Base-by-base conservation (phyloP, 2,329 filamentous ascomycete species). In the Hypoxylon sp. region DNA sequence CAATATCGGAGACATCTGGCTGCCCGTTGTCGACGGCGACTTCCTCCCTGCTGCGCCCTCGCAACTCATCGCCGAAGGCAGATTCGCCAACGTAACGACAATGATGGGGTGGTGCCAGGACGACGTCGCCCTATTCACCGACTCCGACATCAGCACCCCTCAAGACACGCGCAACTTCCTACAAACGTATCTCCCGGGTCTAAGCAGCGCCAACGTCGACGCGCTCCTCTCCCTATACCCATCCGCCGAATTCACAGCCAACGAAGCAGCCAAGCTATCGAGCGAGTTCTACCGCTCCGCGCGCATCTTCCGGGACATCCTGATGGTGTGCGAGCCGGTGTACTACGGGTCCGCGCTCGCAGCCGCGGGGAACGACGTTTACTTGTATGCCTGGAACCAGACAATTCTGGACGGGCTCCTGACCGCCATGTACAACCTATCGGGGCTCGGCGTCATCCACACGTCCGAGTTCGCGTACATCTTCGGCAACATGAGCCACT, bases 401-500 rank as follows among this genome's bases (percentile, higher is more conserved):
- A 88, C 86, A 0, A 79, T 88, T n/a, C 75, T 86, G 1, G 82
- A 80, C 2, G 78, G 81, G 0, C 79, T 84, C 31, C 73, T 87
- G n/a, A 59, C 59, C 4, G 75, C 75, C 8, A 56, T 76, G 2
- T 70, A 70, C 21, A 78, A 79, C 8, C 68, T 76, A 2, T 75
- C 79, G 0, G 82, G 82, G 0, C 71, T 83, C 4, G 85, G 85
- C 29, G 77, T 82, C 0, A 78, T 85, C 4, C 86, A 88, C 72
- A 85, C 84, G 0, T 83, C 84, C 0, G 86, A 88, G 56, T 83
- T 87, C 27, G 82, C 84, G 4, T 88, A 87, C 74, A 76, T 86
- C 2, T 87, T 84, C 65, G 85, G 79, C 10, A 83, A 83, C 62
- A 68, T 83, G 17, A 79, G 81, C 1, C 76, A 81, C 56, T 87